Evolutionary conservation across 2,329 filamentous ascomycete genomes (phyloP).

Genomic region (Uncinocarpus reesii): DNA sequence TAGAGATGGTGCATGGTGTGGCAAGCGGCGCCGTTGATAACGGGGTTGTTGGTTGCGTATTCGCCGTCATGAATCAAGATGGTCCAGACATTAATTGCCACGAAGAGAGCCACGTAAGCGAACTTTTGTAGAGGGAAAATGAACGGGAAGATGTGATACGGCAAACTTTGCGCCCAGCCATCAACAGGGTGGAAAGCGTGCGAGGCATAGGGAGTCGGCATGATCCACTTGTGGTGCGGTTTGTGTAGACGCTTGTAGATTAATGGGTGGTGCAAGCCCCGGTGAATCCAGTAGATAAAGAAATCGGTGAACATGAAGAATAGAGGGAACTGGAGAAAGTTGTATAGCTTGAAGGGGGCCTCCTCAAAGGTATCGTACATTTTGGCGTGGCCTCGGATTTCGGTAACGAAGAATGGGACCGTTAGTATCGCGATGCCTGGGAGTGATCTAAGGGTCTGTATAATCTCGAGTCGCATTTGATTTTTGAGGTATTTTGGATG

Average conservation of each 20-base stretch:
- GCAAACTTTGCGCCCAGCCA: conserved; percentile 76
- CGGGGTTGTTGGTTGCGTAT: conserved; percentile 78
- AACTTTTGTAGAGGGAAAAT: conserved; percentile 87
- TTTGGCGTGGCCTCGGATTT: conserved; percentile 74
- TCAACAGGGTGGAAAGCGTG: conserved; percentile 94
- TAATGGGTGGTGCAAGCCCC: conserved; percentile 66
- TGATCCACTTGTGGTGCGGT: conserved; percentile 99
- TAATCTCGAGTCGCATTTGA: conserved; percentile 77
- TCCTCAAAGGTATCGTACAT: conserved; percentile 73
- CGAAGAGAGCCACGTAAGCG: conserved; percentile 73
- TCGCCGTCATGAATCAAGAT: conserved; percentile 94
- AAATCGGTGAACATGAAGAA: conserved; percentile 85
- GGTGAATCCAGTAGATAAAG: conserved; percentile 86
- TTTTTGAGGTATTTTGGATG: conserved; percentile 95
- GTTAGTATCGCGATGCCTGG: conserved; percentile 77
- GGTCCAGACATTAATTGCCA: conserved; percentile 94
- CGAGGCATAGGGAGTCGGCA: conserved; percentile 86
- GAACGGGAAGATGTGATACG: conserved; percentile 90
- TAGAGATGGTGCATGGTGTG: conserved; percentile 85
- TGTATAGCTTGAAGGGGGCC: conserved; percentile 68
- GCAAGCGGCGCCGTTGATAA: conserved; percentile 90
- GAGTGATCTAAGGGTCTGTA: conserved; percentile 64
- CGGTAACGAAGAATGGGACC: conserved; percentile 66
- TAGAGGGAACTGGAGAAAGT: conserved; percentile 71
- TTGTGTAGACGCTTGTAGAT: conserved; percentile 89